Base-by-base conservation (phyloP, 495 filamentous ascomycete genomes). In the Xeromyces bisporus region DNA sequence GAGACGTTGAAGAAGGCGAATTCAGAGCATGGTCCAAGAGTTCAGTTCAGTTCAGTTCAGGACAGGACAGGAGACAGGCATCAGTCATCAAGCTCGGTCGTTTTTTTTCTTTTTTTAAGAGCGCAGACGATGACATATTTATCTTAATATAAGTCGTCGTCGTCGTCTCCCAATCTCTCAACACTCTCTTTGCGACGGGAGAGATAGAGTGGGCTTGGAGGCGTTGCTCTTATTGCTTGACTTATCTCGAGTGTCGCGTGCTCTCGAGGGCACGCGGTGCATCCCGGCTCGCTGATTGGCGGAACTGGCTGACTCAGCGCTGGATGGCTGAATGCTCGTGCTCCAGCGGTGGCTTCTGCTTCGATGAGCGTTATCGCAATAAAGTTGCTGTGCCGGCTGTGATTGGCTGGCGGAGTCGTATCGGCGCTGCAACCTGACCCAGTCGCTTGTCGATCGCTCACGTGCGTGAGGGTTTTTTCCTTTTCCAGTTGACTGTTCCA, bases 201-300 rank as follows among this genome's bases (percentile, higher is more conserved):
- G 23, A 29, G 14, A n/a, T n/a, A n/a, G n/a, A n/a, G n/a, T n/a
- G n/a, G n/a, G 27, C 29, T 13, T 7, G 30, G 21, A 23, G n/a
- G n/a, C n/a, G n/a, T n/a, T n/a, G n/a, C n/a, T n/a, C n/a, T n/a
- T n/a, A n/a, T n/a, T n/a, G n/a, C n/a, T n/a, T n/a, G n/a, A n/a
- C n/a, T n/a, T 4, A 39, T 21, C 21, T 25, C 11, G 16, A 45
- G 52, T 63, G 59, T 63, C 59, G 59, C 59, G 59, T 63, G 59
- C 59, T 60, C 55, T 35, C 24, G 31, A 34, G 50, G 52, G 50
- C 54, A 54, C 55, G 51, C 48, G 56, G 38, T 31, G 31, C 40
- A 41, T 30, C 2, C 31, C 11, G 25, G 15, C 15, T 7, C 21
- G 28, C 15, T 57, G 42, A 54, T 62, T 58, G 48, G 56, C 34